Percentiles rank a stretch among this genome's conserved stretches.
phyloP scores from a whole-genome alignment of 2,329 filamentous ascomycete species.

The Stagonosporopsis tanaceti region DNA sequence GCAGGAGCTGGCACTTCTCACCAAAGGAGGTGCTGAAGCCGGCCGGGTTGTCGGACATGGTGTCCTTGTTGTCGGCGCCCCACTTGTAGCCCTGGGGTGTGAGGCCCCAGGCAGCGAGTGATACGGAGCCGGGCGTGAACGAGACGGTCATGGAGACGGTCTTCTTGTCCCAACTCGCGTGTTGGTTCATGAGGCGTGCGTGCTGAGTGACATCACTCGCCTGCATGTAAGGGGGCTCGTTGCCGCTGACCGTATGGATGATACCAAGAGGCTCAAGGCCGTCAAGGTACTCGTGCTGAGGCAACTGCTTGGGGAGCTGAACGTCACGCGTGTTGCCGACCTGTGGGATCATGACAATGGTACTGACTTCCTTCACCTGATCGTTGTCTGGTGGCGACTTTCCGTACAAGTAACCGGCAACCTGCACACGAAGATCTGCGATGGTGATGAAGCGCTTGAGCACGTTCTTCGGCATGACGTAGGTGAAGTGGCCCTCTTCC shows the following conservation, averaged over 20 bases:
- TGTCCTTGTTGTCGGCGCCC: conserved; percentile 95
- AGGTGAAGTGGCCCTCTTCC: conserved; percentile 86
- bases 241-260: conserved; percentile 94
- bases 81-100: conserved; percentile 94
- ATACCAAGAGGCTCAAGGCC: conserved; percentile 89
- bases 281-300: conserved; percentile 89
- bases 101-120: conserved; percentile 89
- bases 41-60: conserved; percentile 88
- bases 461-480: conserved; percentile 99
- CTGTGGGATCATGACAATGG: conserved; percentile 97
- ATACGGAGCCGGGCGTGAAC: conserved; percentile 96
- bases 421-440: conserved; percentile 93
- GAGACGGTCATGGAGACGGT: conserved; percentile 94
- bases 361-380: conserved; percentile 95
- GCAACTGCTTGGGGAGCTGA: conserved; percentile 86
- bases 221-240: conserved; percentile 96
- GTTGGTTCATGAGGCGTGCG: conserved; percentile 84
- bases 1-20: conserved; percentile 90
- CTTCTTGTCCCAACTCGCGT: conserved; percentile 84
- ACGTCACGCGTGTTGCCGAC: conserved; percentile 93
- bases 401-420: conserved; percentile 95
- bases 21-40: conserved; percentile 94
- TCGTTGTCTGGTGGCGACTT: conserved; percentile 92
- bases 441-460: conserved; percentile 98
- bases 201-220: conserved; percentile 94